phyloP scores from a whole-genome alignment of 208 protist species.

The Trypanosoma conorhini region DNA sequence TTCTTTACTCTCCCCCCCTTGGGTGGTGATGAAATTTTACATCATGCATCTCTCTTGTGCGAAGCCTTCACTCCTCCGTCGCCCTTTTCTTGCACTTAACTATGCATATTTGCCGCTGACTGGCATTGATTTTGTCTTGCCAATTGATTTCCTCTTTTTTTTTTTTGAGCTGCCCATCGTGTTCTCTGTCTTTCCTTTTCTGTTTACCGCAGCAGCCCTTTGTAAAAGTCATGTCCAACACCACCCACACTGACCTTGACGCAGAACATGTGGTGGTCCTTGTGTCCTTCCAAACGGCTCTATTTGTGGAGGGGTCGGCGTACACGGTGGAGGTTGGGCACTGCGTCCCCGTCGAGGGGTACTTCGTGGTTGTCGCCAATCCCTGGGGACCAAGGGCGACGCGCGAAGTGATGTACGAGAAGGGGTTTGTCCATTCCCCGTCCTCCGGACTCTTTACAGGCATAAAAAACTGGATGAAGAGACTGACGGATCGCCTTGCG shows the following conservation, averaged over 20 bases:
- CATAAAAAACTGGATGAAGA: conserved; percentile 2
- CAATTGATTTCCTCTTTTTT: conserved; percentile 22
- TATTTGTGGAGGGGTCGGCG: not conserved
- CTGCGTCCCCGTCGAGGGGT: conserved; percentile 19
- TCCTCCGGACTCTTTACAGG: not conserved
- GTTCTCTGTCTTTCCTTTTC: conserved; percentile 5
- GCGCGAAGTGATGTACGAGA: conserved; percentile 9
- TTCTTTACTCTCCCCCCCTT: not conserved
- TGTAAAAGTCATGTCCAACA: conserved; percentile 16
- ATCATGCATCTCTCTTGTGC: not conserved
- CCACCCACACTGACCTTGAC: conserved; percentile 1
- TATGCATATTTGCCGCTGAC: not conserved
- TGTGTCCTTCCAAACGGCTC: conserved; percentile 20
- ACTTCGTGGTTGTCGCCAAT: conserved; percentile 12
- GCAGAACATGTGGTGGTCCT: conserved; percentile 19
- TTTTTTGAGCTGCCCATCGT: conserved; percentile 22
- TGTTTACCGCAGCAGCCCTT: not conserved
- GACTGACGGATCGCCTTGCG: conserved; percentile 6
- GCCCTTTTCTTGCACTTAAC: not conserved
- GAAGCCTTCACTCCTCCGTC: not conserved
- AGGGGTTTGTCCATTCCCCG: conserved; percentile 12
- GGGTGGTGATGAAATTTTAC: not conserved
- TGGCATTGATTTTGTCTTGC: conserved; percentile 1
- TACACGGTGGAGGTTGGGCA: not conserved
- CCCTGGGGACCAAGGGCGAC: conserved; percentile 10